A percentile compares a stretch with the other conserved stretches of the same genome.
phyloP scores from a whole-genome alignment of 306 rosid genomes.

The Arachis stenosperma region DNA sequence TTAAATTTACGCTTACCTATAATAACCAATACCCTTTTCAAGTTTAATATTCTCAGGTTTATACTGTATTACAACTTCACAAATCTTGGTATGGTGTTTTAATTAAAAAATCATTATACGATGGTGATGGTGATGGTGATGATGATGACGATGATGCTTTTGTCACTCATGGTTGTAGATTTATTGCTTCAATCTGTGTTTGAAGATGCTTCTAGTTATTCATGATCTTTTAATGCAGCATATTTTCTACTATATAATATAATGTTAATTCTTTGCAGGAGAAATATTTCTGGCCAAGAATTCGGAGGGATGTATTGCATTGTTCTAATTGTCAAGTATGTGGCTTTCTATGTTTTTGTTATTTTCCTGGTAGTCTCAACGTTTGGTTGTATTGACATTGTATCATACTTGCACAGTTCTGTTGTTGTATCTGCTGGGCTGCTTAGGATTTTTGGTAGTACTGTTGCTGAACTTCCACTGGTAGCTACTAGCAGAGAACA shows the following conservation, averaged over 20 bases:
- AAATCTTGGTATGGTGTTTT: constrained; percentile 5
- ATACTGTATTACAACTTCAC: neutral
- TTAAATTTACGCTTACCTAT: constrained; percentile 8
- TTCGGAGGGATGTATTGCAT: constrained; percentile 99
- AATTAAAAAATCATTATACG: no score
- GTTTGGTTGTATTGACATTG: constrained; percentile 29
- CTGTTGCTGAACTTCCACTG: constrained; percentile 97
- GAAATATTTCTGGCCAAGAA: constrained; percentile 98
- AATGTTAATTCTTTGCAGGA: constrained; percentile 63
- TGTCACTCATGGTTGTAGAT: constrained; percentile 24
- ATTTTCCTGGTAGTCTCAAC: constrained; percentile 18
- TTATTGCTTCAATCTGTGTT: constrained; percentile 22
- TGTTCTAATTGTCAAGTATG: constrained; percentile 90
- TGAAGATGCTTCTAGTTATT: constrained; percentile 13
- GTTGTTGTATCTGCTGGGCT: constrained; percentile 95
- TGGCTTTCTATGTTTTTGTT: constrained; percentile 13
- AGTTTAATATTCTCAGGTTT: neutral
- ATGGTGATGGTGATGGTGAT: neutral
- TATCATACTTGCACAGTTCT: constrained; percentile 61
- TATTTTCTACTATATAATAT: constrained; percentile 23
- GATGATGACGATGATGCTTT: neutral
- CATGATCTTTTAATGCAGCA: neutral
- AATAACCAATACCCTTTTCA: neutral
- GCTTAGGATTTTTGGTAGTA: constrained; percentile 85
- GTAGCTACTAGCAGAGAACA: constrained; percentile 95